Evolutionary conservation across 2,329 filamentous ascomycete species (phyloP).

Genomic region (Paracoccidioides lutzii): DNA sequence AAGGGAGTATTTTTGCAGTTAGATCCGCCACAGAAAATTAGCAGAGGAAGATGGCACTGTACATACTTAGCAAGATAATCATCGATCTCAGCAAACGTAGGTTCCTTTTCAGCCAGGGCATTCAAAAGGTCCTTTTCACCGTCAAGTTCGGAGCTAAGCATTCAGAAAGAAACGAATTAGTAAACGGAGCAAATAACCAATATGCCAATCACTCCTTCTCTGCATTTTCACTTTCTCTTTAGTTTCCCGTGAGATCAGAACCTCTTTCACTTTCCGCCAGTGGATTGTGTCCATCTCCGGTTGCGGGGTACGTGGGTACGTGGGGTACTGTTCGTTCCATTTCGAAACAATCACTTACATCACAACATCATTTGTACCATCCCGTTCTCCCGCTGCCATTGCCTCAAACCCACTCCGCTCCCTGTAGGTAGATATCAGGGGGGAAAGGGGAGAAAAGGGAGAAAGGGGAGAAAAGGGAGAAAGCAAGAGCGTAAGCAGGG

Average conservation of each 20-base stretch:
- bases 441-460: neutral
- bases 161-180: neutral
- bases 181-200: neutral
- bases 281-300: neutral
- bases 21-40: neutral
- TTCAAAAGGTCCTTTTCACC: conserved; percentile 38
- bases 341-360: neutral
- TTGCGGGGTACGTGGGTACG: neutral
- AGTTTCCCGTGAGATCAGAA: neutral
- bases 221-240: neutral
- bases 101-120: conserved; percentile 37
- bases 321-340: neutral
- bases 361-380: neutral
- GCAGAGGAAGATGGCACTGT: conserved; percentile 6
- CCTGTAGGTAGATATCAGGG: neutral
- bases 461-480: neutral
- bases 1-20: neutral
- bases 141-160: conserved; percentile 26
- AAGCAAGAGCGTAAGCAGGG: neutral
- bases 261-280: neutral
- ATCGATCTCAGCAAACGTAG: conserved; percentile 38
- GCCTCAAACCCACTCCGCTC: neutral
- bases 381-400: neutral
- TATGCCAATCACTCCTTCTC: neutral
- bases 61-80: conserved; percentile 30